Base-by-base conservation (phyloP, 768 basidiomycete genomes). In the Pleurotus platypus region DNA sequence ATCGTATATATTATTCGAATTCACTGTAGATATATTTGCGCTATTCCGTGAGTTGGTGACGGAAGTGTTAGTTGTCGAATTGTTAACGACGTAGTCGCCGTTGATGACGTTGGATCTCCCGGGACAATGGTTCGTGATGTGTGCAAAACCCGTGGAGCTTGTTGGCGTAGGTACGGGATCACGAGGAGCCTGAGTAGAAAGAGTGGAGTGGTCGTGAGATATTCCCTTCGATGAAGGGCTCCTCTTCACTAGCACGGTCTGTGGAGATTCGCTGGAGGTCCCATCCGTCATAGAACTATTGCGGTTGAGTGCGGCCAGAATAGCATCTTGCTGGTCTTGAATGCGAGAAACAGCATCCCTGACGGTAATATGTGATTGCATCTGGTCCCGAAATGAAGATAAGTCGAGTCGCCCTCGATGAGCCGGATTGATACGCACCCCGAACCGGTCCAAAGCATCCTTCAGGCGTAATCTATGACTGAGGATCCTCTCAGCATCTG, bases 391-490 rank as follows among this genome's bases (percentile, higher is more conserved):
- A 35, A 16, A 43, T 24, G 24, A 39, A 13, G 46, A 3, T 22
- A 20, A 16, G 20, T 20, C 4, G 26, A 4, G 35, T 15, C 26
- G 3, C 18, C 13, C 4, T 20, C 46, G 35, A 22, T 3, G 7
- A 30, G 6, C 30, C 7, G 30, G 30, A 30, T 30, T 7, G 30
- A 30, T 24, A 62, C 64, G 35, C 39, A 64, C 68, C 20, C 64
- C 65, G 30, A 69, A 69, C 26, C 65, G 56, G 45, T 66, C 66
- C 42, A 69, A 46, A 26, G 66, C 62, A 40, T 65, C 61, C 30
- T 60, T 60, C 16, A 69, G 38, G 20, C 24, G 43, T 30, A 26
- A 57, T 9, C 66, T 60, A 49, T 65, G 64, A 24, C 60, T 57
- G 22, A 56, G 56, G 22, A 69, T 62, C 42, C 60, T 62, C 37